Percentiles rank a stretch among this genome's conserved stretches.
These are phyloP conservation scores for Candida parachauliodes DNA, from an alignment of 805 yeast species.

Conservation along the genomic window DNA sequence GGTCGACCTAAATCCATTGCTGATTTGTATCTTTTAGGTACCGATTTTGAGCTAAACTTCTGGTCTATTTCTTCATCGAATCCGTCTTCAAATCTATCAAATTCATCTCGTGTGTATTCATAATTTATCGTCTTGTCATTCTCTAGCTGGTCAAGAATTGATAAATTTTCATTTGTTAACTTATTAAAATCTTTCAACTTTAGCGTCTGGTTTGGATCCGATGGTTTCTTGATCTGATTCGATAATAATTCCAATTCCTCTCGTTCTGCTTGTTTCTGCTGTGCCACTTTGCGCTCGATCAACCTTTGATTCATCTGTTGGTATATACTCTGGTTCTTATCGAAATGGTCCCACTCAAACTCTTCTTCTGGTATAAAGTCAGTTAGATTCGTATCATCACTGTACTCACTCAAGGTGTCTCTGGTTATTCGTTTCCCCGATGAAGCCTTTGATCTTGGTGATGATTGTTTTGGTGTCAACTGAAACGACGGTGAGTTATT, in stretches of 20 bases:
- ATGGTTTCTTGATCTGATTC: conserved; percentile 9
- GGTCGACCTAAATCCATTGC: conserved; percentile 32
- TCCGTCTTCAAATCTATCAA: conserved; percentile 35
- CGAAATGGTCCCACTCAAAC: conserved; percentile 28
- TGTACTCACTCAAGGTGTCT: conserved; percentile 27
- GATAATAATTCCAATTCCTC: conserved; percentile 30
- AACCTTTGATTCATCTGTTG: conserved; percentile 24
- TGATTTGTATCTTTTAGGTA: conserved; percentile 28
- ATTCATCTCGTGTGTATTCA: conserved; percentile 36
- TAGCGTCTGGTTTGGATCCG: conserved; percentile 19
- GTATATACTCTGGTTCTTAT: conserved; percentile 17
- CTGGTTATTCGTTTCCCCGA: conserved; percentile 10
- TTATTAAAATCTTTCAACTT: conserved; percentile 25
- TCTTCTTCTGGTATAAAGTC: conserved; percentile 37
- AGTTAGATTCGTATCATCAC: conserved; percentile 41
- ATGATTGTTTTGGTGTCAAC: conserved; percentile 12
- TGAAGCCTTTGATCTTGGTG: conserved; percentile 15
- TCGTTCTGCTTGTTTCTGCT: conserved; percentile 28
- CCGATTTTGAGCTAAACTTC: conserved; percentile 3
- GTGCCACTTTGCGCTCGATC: conserved; percentile 18
- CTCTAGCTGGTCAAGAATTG: conserved; percentile 21
- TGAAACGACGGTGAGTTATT: conserved; percentile 3
- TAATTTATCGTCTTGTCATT: conserved; percentile 33
- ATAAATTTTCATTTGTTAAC: conserved; percentile 12
- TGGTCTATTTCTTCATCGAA: conserved; percentile 20